These are phyloP conservation scores for Fagus crenata DNA, from an alignment of 306 rosid genomes.

Conservation along the genomic window DNA sequence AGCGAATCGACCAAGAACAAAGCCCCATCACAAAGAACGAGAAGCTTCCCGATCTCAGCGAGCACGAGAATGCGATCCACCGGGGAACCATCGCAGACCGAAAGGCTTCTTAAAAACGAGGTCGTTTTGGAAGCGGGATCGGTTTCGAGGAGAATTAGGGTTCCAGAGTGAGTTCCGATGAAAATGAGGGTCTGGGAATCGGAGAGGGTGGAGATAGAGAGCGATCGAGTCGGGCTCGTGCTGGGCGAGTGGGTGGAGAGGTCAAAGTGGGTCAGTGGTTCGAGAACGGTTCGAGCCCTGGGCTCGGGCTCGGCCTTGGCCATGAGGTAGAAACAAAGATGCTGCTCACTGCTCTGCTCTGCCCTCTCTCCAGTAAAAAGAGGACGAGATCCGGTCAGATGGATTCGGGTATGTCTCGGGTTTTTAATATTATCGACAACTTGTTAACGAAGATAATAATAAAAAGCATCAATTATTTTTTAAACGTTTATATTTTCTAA, in stretches of 20 bases:
- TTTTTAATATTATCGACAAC: too few relatives aligned
- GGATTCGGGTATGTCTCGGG: too few relatives aligned
- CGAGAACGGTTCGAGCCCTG: conserved; percentile 64
- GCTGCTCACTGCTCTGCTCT: too few relatives aligned
- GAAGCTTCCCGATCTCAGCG: conserved; percentile 49
- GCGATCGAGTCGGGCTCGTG: conserved; percentile 58
- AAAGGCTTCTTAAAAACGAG: conserved; percentile 41
- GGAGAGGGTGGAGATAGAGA: conserved; percentile 49
- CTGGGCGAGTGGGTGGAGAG: conserved; percentile 44
- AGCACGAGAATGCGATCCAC: conserved; percentile 54
- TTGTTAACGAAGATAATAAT: too few relatives aligned
- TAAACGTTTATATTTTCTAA: too few relatives aligned
- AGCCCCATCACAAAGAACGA: conserved; percentile 69
- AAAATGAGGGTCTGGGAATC: conserved; percentile 48
- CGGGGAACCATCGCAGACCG: conserved; percentile 52
- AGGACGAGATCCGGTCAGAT: too few relatives aligned
- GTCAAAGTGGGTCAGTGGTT: conserved; percentile 65
- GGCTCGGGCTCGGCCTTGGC: conserved; percentile 53
- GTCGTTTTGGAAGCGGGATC: conserved; percentile 8
- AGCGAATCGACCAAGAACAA: conserved; percentile 63
- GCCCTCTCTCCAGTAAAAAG: too few relatives aligned
- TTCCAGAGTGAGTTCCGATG: conserved; percentile 73
- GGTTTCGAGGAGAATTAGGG: conserved; percentile 49
- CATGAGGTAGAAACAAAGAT: conserved; percentile 31
- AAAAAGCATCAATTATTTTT: too few relatives aligned